These are phyloP conservation scores for Lactifluus subvellereus DNA, from an alignment of 768 basidiomycete species.

Conservation along the genomic window DNA sequence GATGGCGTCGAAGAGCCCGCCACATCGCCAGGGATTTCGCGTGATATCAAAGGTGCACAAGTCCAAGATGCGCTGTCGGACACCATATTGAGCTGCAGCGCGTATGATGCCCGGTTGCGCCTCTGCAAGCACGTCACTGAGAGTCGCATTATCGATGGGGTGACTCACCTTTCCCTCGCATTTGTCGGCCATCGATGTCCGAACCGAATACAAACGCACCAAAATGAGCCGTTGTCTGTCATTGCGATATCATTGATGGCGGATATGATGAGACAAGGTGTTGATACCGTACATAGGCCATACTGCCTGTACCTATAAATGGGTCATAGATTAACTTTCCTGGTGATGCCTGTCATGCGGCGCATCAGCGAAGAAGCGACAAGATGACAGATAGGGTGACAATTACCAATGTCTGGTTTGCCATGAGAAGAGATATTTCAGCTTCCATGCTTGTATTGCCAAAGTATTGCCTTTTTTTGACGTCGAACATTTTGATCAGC, in stretches of 20 bases:
- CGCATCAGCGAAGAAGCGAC: background rate
- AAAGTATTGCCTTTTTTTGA: conserved; percentile 86
- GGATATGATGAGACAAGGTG: background rate
- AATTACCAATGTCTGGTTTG: conserved; percentile 83
- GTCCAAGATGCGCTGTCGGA: conserved; percentile 68
- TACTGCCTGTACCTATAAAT: conserved; percentile 89
- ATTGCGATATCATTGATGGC: background rate
- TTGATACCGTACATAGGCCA: conserved; percentile 62
- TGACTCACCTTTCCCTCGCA: conserved; percentile 78
- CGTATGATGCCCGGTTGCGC: conserved; percentile 64
- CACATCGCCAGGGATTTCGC: conserved; percentile 80
- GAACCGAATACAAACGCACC: conserved; percentile 85
- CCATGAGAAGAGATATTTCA: conserved; percentile 93
- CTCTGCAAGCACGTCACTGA: conserved; percentile 25
- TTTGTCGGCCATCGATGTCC: conserved; percentile 96
- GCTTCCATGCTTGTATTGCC: conserved; percentile 99
- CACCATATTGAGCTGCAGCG: conserved; percentile 81
- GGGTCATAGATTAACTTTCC: conserved; percentile 94
- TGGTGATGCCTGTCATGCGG: conserved; percentile 57
- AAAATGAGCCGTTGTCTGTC: conserved; percentile 78
- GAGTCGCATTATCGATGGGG: background rate
- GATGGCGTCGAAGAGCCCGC: conserved; percentile 89
- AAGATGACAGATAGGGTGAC: background rate
- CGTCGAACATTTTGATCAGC: conserved; percentile 66
- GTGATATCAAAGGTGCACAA: conserved; percentile 93